Conservation (phyloP, 2,329 filamentous ascomycete species). For the Monosporascus sp. region DNA sequence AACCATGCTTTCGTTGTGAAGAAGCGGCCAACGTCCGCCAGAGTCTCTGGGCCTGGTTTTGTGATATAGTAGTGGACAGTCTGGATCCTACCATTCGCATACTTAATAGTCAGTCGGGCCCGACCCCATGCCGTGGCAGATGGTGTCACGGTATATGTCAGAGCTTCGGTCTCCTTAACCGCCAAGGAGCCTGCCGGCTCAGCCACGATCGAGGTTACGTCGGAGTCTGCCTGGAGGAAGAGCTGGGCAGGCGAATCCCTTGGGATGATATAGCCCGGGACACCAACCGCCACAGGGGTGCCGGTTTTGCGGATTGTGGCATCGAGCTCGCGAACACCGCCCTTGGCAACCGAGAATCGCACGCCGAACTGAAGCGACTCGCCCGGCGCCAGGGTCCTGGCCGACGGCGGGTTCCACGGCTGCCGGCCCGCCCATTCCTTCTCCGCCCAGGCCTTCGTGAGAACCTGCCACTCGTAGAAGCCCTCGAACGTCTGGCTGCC, state of each 20-base stretch:
- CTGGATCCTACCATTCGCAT: conserved; percentile 43
- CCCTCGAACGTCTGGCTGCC: conserved; percentile 54
- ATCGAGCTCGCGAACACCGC: conserved; percentile 43
- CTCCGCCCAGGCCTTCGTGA: conserved; percentile 50
- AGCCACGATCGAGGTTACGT: conserved; percentile 34
- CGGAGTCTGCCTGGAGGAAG: conserved; percentile 35
- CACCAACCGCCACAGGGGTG: conserved; percentile 44
- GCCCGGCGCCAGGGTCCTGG: conserved; percentile 38
- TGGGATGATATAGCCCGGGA: conserved; percentile 52
- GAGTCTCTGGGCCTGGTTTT: conserved; percentile 37
- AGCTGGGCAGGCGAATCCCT: conserved; percentile 41
- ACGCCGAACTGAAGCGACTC: conserved; percentile 44
- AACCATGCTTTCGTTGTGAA: conserved; percentile 51
- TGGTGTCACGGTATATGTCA: conserved; percentile 39
- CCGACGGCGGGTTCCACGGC: conserved; percentile 53
- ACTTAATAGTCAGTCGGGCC: conserved; percentile 41
- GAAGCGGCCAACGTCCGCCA: conserved; percentile 46
- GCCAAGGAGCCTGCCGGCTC: conserved; percentile 34
- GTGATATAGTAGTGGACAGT: conserved; percentile 54
- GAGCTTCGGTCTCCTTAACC: conserved; percentile 23
- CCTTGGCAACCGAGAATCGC: conserved; percentile 42
- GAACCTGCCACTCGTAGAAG: conserved; percentile 56
- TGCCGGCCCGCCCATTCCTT: conserved; percentile 46
- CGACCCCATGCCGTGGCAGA: conserved; percentile 43
- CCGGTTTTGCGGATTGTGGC: conserved; percentile 36